Evolutionary conservation across 768 basidiomycete genomes (phyloP).

Genomic region (Trametes cubensis): DNA sequence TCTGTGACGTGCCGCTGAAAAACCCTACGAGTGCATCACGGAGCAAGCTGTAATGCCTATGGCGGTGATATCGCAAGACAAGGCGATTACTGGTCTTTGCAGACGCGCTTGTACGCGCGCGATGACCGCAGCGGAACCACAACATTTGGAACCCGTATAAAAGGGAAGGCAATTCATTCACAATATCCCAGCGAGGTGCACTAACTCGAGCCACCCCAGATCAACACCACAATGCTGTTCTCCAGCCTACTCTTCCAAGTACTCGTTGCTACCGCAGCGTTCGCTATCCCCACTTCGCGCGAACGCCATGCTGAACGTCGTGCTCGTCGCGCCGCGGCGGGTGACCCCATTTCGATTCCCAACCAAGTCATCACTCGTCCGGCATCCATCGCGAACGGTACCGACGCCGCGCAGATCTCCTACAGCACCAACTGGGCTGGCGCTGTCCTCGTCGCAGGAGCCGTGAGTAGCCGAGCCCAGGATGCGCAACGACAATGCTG

Average conservation of each 20-base stretch:
- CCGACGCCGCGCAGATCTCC: constrained; percentile 30
- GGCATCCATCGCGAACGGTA: not conserved
- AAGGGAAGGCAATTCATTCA: not conserved
- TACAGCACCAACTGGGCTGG: constrained; percentile 43
- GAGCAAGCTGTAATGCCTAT: too few relatives aligned
- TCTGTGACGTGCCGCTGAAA: too few relatives aligned
- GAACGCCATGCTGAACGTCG: constrained; percentile 27
- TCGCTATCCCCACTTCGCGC: constrained; percentile 25
- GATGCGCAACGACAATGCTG: too few relatives aligned
- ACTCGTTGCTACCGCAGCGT: constrained; percentile 29
- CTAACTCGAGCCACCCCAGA: constrained; percentile 11
- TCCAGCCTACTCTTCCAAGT: constrained; percentile 26
- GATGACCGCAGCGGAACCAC: not conserved
- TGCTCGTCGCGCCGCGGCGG: constrained; percentile 25
- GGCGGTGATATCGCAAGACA: too few relatives aligned
- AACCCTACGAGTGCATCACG: too few relatives aligned
- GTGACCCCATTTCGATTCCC: constrained; percentile 20
- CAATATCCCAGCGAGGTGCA: not conserved
- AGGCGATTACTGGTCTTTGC: too few relatives aligned
- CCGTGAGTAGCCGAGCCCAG: constrained; percentile 20
- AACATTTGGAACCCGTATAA: not conserved
- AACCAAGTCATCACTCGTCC: not conserved
- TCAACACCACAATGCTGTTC: constrained; percentile 21
- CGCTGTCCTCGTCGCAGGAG: constrained; percentile 34
- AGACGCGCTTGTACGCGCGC: not conserved